Evolutionary conservation across 768 basidiomycete species (phyloP).

Genomic region (Paxillus rubicundulus): DNA sequence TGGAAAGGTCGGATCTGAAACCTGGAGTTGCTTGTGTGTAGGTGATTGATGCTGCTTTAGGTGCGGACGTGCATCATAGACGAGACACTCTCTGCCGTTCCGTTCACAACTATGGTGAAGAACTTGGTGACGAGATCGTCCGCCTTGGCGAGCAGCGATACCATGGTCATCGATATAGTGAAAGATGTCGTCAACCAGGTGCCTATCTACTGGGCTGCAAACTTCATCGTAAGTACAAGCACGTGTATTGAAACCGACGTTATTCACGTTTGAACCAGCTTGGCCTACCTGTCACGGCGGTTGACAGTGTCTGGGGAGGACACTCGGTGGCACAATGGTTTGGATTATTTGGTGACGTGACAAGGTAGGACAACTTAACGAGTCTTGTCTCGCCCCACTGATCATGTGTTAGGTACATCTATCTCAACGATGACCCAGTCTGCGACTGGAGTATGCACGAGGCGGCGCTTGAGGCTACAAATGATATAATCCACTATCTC

Average conservation of each 20-base stretch:
- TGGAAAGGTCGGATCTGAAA: constrained; percentile 11
- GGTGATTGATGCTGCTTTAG: constrained; percentile 6
- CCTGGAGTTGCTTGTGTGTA: background rate
- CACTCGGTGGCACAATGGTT: constrained; percentile 42
- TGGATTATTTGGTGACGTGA: constrained; percentile 48
- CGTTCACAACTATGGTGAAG: constrained; percentile 11
- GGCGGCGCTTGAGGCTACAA: constrained; percentile 25
- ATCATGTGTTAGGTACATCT: constrained; percentile 33
- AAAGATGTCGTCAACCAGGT: constrained; percentile 64
- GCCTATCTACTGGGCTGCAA: constrained; percentile 60
- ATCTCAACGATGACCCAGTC: constrained; percentile 31
- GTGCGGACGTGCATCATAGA: constrained; percentile 14
- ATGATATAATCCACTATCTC: constrained; percentile 25
- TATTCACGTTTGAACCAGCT: constrained; percentile 2
- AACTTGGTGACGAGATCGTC: constrained; percentile 14
- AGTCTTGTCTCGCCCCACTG: background rate
- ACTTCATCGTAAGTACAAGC: constrained; percentile 47
- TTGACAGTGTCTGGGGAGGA: constrained; percentile 37
- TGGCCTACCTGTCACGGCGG: constrained; percentile 36
- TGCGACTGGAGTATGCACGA: constrained; percentile 33
- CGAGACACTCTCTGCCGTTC: constrained; percentile 5
- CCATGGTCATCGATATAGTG: constrained; percentile 54
- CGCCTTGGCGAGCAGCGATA: background rate
- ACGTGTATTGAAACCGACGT: background rate
- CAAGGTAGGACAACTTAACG: constrained; percentile 21